phyloP scores from a whole-genome alignment of 2,329 filamentous ascomycete genomes.

The Ceratocystis destructans region DNA sequence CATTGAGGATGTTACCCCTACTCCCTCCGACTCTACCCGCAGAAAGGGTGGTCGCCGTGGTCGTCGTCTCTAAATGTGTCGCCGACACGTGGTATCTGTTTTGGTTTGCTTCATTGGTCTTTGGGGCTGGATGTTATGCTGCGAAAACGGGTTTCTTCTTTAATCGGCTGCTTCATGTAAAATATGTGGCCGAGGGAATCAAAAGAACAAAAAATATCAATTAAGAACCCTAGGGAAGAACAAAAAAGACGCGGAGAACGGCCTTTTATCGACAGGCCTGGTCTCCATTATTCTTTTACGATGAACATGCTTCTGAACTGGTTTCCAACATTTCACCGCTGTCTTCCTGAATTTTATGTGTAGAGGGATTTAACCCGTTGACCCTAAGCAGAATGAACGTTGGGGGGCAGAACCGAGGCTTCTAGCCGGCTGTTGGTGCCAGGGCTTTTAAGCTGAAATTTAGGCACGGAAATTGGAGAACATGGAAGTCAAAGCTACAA shows the following conservation, averaged over 20 bases:
- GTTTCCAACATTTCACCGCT: conserved; percentile 16
- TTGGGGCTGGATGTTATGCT: conserved; percentile 18
- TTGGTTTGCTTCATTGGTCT: conserved; percentile 19
- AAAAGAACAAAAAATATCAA: conserved; percentile 20
- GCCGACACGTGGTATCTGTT: conserved; percentile 16
- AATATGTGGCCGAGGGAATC: conserved; percentile 20
- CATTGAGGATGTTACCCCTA: conserved; percentile 99
- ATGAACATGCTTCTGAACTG: conserved; percentile 20
- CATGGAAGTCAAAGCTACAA: background rate
- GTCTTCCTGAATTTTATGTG: background rate
- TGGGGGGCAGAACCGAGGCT: background rate
- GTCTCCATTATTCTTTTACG: conserved; percentile 20
- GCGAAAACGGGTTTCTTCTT: conserved; percentile 20
- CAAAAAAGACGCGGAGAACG: conserved; percentile 20
- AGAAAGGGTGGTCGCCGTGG: conserved; percentile 99
- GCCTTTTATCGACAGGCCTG: conserved; percentile 16
- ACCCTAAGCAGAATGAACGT: no score
- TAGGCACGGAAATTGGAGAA: background rate
- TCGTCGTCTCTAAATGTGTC: conserved; percentile 80
- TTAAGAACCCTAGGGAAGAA: conserved; percentile 20
- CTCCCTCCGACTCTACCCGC: conserved; percentile 96
- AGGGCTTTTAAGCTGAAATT: background rate
- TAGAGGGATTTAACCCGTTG: background rate
- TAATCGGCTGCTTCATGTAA: conserved; percentile 19
- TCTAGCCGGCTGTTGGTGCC: background rate